Base-by-base conservation (phyloP, 2,329 filamentous ascomycete species). In the Cytospora leucostoma region DNA sequence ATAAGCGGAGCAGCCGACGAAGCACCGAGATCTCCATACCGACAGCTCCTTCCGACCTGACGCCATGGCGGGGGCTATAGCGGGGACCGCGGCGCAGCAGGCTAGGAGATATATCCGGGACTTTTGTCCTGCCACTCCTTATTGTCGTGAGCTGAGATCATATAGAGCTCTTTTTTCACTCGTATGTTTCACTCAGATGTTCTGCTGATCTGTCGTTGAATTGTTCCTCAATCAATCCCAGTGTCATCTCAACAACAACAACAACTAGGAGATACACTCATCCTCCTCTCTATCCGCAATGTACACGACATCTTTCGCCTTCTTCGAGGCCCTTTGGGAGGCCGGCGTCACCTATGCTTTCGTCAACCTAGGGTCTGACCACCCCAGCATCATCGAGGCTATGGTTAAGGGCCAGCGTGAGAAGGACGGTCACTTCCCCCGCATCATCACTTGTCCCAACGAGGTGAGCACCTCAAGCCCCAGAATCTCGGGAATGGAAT, bases 281-380 rank as follows among this genome's bases (percentile, higher is more conserved):
- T 49, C 64, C 27, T 49, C 56, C 13, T 57, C 64, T 21, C 62
- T 56, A 56, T 64, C 70, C 65, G 74, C 74, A 21, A 82, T 82
- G 79, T 90, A 93, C 73, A 93, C 91, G 10, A 86, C 91, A 13
- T 92, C 90, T 0, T 91, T 88, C 70, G 91, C 90, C 74, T 93
- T 94, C 75, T 93, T 94, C 68, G 91, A 94, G 79, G 88, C 89
- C 37, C 77, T 93, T 56, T 92, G 88, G 87, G 88, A 92, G 73
- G 84, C 84, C 50, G 84, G 84, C 19, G 78, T 87, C 50, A 82
- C 81, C 40, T 81, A 87, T 71, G 82, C 83, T 75, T 82, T 82
- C 61, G 84, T 86, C 62, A 87, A 87, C 70, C 78, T 87, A 17
- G 84, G 84, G 21, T 84, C 81, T 17, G 84, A 87, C 72, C 84